phyloP scores from a whole-genome alignment of 805 yeast genomes.

The Candida anglica region DNA sequence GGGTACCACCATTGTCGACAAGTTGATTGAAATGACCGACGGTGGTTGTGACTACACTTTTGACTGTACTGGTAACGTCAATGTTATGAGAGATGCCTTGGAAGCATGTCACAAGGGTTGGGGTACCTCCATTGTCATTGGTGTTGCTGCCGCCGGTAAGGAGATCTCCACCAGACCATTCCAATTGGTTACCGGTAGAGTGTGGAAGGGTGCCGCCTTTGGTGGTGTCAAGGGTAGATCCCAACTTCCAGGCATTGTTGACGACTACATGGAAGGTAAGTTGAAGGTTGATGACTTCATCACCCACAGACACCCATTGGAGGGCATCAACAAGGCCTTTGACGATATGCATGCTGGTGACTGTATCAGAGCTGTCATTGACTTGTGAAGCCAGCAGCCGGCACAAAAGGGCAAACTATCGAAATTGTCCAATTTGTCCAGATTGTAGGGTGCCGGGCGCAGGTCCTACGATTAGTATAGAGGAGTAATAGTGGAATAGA shows the following conservation, averaged over 20 bases:
- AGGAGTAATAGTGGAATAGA: too few species aligned
- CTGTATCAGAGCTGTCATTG: conserved; percentile 88
- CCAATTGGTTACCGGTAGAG: conserved; percentile 98
- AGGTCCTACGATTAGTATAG: too few species aligned
- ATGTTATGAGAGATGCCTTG: conserved; percentile 93
- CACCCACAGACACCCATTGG: conserved; percentile 81
- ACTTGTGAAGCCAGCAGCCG: conserved; percentile 30
- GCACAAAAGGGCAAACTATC: too few species aligned
- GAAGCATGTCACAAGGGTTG: conserved; percentile 99
- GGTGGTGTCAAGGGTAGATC: conserved; percentile 99
- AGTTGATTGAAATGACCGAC: conserved; percentile 84
- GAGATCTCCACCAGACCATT: conserved; percentile 97
- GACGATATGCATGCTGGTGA: conserved; percentile 93
- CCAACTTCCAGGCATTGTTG: conserved; percentile 87
- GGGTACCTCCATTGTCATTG: conserved; percentile 94
- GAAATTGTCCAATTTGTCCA: too few species aligned
- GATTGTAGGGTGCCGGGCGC: neutral
- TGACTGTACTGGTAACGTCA: conserved; percentile 96
- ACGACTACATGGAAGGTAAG: conserved; percentile 75
- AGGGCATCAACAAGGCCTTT: conserved; percentile 81
- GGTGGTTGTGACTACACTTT: conserved; percentile 97
- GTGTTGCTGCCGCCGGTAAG: conserved; percentile 98
- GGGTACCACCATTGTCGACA: conserved; percentile 74
- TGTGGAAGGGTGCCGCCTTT: conserved; percentile 98
- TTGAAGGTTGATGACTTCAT: conserved; percentile 92